These are phyloP conservation scores for Nannizzia gypsea DNA, from an alignment of 2,329 filamentous ascomycete genomes.

Conservation along the genomic window DNA sequence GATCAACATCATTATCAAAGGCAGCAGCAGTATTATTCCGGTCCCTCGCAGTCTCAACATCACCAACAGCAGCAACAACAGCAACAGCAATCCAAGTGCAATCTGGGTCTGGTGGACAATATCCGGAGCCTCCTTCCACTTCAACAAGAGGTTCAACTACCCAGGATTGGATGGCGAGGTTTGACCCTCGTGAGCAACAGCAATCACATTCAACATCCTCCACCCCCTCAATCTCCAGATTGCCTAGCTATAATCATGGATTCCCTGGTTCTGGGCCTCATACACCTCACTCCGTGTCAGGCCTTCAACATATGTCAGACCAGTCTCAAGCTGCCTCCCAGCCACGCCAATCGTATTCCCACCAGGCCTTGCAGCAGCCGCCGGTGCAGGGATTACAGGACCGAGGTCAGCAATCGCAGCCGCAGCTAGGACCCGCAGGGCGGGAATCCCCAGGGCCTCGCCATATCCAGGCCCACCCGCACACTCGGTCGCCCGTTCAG, in stretches of 20 bases:
- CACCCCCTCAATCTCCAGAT: constrained; percentile 1
- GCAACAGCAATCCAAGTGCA: constrained; percentile 17
- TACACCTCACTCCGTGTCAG: neutral
- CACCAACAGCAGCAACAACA: constrained; percentile 5
- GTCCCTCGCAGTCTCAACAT: constrained; percentile 7
- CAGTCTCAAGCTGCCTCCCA: constrained; percentile 4
- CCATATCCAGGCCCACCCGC: constrained; percentile 9
- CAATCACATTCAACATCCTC: constrained; percentile 9
- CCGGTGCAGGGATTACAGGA: constrained; percentile 17
- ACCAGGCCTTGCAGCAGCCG: constrained; percentile 8
- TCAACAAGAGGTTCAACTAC: constrained; percentile 15
- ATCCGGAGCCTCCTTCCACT: constrained; percentile 4
- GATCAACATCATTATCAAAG: constrained; percentile 10
- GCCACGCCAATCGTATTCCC: constrained; percentile 7
- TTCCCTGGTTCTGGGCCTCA: constrained; percentile 7
- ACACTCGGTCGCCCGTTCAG: constrained; percentile 8
- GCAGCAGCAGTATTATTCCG: constrained; percentile 18
- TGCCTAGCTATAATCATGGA: constrained; percentile 5
- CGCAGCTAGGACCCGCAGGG: constrained; percentile 1
- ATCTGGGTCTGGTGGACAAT: constrained; percentile 6
- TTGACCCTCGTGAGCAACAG: constrained; percentile 29
- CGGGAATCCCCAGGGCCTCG: constrained; percentile 10
- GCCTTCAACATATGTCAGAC: constrained; percentile 7
- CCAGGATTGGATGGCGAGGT: constrained; percentile 33
- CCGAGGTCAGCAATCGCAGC: constrained; percentile 13